Evolutionary conservation across 305 asterid genomes (phyloP), one percentile per base, ranked within the genome.

Genomic region (Fraxinus paxiana): DNA sequence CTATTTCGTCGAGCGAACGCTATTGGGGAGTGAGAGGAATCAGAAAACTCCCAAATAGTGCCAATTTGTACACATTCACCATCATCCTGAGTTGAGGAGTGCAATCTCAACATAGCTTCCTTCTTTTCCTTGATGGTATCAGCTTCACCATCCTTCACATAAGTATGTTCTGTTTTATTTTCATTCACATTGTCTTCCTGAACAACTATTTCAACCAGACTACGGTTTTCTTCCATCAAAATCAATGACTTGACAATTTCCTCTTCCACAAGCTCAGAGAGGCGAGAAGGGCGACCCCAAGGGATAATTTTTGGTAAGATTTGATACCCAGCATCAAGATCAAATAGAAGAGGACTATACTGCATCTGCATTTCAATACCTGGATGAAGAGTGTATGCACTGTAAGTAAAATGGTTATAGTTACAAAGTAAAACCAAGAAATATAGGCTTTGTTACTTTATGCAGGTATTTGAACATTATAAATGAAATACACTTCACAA

Each of bases 271-370:
- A 88, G 85, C 82, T 91, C 94, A 81, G 99, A 96, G 63, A 96
- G 93, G 74, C 77, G 89, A 67, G 97, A 92, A 88, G 92, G 90
- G 89, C 56, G 83, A 81, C 79, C 91, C 87, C 94, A 91, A 34
- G 87, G 84, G 81, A 91, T 88, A 79, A 92, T 51, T 83, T 90
- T 89, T 22, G 97, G 98, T 37, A 94, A 88, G 61, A 88, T 85
- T 63, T 82, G 83, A 83, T 96, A 97, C 84, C 91, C 94, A 85
- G 99, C 98, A 81, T 94, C 94, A 86, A 91, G 89, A 85, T 94
- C 97, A 87, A 94, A 94, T 51, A 82, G 86, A 82, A 87, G 89
- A 79, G 95, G 97, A 86, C 89, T 85, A 79, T 88, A 89, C 31
- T 86, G 79, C 54, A 73, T 76, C 81, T 80, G 86, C 81, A 81